Base-by-base conservation (phyloP, 2,329 filamentous ascomycete species). In the Sporothrix curviconia region DNA sequence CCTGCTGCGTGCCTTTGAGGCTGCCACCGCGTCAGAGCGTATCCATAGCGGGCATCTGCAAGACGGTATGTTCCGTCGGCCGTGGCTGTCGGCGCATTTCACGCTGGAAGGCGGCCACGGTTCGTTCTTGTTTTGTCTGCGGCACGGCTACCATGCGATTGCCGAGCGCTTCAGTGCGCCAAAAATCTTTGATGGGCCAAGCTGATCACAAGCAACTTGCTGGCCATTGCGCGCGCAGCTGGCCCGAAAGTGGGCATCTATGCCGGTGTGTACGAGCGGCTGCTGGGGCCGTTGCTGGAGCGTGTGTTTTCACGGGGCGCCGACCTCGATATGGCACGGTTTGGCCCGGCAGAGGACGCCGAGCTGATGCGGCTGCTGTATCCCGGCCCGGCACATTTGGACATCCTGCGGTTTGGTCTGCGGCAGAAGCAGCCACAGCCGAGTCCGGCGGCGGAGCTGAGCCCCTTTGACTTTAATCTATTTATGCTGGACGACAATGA, bases 111-210 rank as follows among this genome's bases (percentile, higher is more conserved):
- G 61, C 59, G 1, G 61, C 61, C 30, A 60, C 59, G 0, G 55
- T 69, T n/a, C n/a, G 11, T 64, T 69, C 1, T 60, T 70, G 3
- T 69, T 68, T 49, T 69, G 67, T 43, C 61, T 70, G 30, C 64
- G 68, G 6, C 65, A 69, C 55, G 66, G 65, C 52, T 66, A 65
- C 47, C 62, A 64, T n/a, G 64, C 64, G 24, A 68, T 70, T 40
- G 62, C 60, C 4, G 61, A 62, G n/a, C 61, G 63, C 14, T 67
- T 67, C 59, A 63, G 46, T 8, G 55, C 66, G 1, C 61, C 65
- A n/a, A 59, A 68, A 28, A 66, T 69, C 25, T 69, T 69, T 47
- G 66, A 69, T 40, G 67, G 60, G 66, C 68, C 6, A 70, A 70
- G 55, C 64, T 66, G 52, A 64, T 69, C 37, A 70, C 68, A 4